Conservation (phyloP, 768 basidiomycete species). For the Ramaria rubella region DNA sequence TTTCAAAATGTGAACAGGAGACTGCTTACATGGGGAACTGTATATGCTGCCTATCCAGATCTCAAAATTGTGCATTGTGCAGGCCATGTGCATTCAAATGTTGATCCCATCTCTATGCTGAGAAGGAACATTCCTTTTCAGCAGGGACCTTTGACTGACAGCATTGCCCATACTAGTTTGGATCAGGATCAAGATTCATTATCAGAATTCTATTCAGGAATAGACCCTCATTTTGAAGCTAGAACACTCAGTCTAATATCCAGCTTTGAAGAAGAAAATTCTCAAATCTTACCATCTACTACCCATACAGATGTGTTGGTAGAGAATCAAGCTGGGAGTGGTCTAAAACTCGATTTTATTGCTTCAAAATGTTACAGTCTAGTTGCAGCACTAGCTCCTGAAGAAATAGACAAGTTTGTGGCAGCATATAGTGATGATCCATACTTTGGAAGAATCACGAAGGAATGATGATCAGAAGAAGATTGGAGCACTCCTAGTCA, state of each 20-base stretch:
- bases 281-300: background rate
- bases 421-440: background rate
- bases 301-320: background rate
- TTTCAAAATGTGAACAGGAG: constrained; percentile 14
- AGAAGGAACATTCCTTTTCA: background rate
- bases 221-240: background rate
- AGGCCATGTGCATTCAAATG: constrained; percentile 15
- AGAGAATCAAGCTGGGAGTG: background rate
- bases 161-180: background rate
- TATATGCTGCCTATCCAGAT: constrained; percentile 11
- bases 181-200: background rate
- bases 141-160: background rate
- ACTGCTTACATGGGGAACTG: constrained; percentile 8
- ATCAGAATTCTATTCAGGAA: background rate
- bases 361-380: constrained; percentile 4
- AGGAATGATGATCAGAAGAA: background rate
- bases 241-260: background rate
- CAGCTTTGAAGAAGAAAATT: background rate
- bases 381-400: background rate
- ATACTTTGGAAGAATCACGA: background rate
- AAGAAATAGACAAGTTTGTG: background rate
- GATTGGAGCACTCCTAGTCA: constrained; percentile 7
- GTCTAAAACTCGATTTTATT: constrained; percentile 4
- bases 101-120: constrained; percentile 11
- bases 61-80: constrained; percentile 12